Percentiles rank a stretch among this genome's conserved stretches.
These are phyloP conservation scores for Spencermartinsiella ligniputridi DNA, from an alignment of 1,139 yeast species.

Conservation along the genomic window DNA sequence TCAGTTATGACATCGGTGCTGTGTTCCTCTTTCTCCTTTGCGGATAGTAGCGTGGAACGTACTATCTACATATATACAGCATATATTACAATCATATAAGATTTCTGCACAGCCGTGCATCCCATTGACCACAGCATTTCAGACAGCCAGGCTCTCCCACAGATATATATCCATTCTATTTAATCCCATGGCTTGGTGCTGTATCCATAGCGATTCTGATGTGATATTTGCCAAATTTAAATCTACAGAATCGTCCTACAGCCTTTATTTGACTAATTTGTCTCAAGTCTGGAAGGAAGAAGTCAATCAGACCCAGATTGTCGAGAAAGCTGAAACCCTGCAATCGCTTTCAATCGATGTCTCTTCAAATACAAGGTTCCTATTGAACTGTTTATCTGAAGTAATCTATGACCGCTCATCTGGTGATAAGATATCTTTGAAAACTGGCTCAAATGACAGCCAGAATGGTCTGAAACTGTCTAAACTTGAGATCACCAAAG, in stretches of 20 bases:
- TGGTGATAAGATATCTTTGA: conserved; percentile 2
- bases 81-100: too few relatives aligned
- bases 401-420: conserved; percentile 3
- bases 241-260: background rate
- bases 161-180: too few relatives aligned
- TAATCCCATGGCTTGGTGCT: background rate
- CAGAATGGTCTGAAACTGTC: background rate
- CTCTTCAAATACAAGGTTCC: conserved; percentile 6
- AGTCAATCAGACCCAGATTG: background rate
- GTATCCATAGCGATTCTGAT: background rate
- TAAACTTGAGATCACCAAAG: conserved; percentile 7
- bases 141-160: too few relatives aligned
- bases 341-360: conserved; percentile 7
- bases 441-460: background rate
- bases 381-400: background rate
- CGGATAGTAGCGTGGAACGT: too few relatives aligned
- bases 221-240: background rate
- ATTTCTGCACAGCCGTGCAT: too few relatives aligned
- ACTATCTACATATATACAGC: too few relatives aligned
- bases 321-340: background rate
- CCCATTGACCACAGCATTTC: too few relatives aligned
- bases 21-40: too few relatives aligned
- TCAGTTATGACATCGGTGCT: too few relatives aligned
- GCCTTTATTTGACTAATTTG: background rate
- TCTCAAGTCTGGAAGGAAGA: background rate